Percentiles rank a stretch among this genome's conserved stretches.
Evolutionary conservation across 768 basidiomycete genomes (phyloP).

Genomic region (Phallus indusiatus): DNA sequence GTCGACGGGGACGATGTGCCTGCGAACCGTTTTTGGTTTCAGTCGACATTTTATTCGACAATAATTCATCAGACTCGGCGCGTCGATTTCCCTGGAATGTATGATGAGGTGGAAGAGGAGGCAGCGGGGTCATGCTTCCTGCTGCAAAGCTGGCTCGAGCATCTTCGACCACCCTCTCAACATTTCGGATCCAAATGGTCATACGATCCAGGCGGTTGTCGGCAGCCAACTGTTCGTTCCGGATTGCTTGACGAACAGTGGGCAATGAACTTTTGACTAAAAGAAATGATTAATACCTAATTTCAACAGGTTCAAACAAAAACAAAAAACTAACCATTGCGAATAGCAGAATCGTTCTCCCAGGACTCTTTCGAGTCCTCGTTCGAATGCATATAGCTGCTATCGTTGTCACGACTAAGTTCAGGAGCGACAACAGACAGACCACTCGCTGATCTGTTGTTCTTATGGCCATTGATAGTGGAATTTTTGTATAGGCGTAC

Average conservation of each 20-base stretch:
- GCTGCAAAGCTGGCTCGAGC: slow-evolving; percentile 66
- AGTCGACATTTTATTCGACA: slow-evolving; percentile 35
- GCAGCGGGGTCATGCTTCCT: slow-evolving; percentile 37
- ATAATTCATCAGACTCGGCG: slow-evolving; percentile 53
- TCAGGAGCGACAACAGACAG: slow-evolving; percentile 7
- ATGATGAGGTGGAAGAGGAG: slow-evolving; percentile 52
- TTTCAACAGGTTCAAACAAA: not conserved
- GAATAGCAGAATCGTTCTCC: slow-evolving; percentile 37
- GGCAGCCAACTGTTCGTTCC: slow-evolving; percentile 41
- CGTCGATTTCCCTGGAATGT: slow-evolving; percentile 50
- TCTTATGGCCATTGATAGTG: slow-evolving; percentile 30
- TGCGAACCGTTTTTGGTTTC: slow-evolving; percentile 25
- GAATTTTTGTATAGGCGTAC: slow-evolving; percentile 60
- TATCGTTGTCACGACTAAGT: not conserved
- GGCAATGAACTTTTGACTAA: slow-evolving; percentile 45
- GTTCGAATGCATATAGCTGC: not conserved
- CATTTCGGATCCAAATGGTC: slow-evolving; percentile 74
- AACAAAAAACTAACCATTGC: slow-evolving; percentile 28
- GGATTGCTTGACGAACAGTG: slow-evolving; percentile 42
- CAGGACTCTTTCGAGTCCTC: slow-evolving; percentile 30
- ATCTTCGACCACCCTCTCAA: slow-evolving; percentile 81
- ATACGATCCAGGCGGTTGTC: slow-evolving; percentile 57
- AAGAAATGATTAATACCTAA: not conserved
- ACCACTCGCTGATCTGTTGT: slow-evolving; percentile 14
- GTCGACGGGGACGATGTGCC: slow-evolving; percentile 9